phyloP scores from a whole-genome alignment of 345 rosid genomes.

The Psidium guajava region DNA sequence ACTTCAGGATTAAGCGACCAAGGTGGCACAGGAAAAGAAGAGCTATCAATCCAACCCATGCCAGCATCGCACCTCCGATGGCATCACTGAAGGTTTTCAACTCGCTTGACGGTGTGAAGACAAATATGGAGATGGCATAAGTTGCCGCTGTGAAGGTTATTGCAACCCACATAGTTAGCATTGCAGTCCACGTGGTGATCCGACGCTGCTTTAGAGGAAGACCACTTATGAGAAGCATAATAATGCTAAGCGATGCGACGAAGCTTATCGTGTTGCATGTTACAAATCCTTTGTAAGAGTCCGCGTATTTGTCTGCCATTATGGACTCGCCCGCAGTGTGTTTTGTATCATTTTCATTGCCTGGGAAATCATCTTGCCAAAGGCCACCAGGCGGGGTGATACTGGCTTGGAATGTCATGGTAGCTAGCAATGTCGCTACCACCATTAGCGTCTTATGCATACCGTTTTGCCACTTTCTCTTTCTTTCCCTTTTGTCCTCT shows the following conservation, averaged over 20 bases:
- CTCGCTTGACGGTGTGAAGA: no score
- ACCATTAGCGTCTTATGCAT: background rate
- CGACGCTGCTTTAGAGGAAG: background rate
- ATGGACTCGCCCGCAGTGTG: background rate
- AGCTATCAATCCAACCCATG: no score
- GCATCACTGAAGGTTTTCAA: fast-evolving
- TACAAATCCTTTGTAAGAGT: background rate
- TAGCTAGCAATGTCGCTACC: background rate
- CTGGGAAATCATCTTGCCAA: background rate
- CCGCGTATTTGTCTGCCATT: background rate
- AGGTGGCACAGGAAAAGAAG: no score
- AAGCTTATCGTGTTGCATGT: background rate
- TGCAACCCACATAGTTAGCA: no score
- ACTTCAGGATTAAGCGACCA: no score
- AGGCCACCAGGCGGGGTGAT: background rate
- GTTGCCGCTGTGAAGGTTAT: no score
- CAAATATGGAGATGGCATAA: no score
- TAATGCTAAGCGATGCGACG: background rate
- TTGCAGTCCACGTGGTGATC: background rate
- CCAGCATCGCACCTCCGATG: background rate
- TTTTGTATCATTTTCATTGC: background rate
- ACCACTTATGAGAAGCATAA: background rate
- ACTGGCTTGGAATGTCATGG: background rate
- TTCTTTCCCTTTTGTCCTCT: background rate
- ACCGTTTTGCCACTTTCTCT: background rate